Conservation (phyloP, 768 basidiomycete genomes). For the Stropharia rugosoannulata region DNA sequence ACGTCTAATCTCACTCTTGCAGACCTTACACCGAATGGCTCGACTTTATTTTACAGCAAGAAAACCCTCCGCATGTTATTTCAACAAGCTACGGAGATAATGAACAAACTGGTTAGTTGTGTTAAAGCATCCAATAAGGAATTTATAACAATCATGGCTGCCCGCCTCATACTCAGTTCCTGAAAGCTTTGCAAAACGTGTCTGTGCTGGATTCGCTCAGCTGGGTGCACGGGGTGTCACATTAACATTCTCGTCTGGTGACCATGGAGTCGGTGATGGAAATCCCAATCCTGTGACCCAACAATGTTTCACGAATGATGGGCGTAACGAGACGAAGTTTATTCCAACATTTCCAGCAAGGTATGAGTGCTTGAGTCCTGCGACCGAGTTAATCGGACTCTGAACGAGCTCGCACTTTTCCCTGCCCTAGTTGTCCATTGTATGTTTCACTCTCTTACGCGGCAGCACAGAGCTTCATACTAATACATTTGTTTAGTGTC, state of each 20-base stretch:
- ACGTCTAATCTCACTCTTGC: background rate
- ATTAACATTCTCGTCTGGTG: slow-evolving; percentile 60
- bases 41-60: slow-evolving; percentile 43
- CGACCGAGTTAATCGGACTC: background rate
- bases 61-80: slow-evolving; percentile 50
- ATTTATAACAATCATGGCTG: background rate
- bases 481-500: slow-evolving; percentile 40
- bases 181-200: slow-evolving; percentile 13
- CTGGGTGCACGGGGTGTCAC: slow-evolving; percentile 67
- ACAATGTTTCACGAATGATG: slow-evolving; percentile 55
- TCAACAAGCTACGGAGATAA: slow-evolving; percentile 68
- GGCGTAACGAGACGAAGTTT: slow-evolving; percentile 49
- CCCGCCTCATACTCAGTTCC: background rate
- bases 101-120: slow-evolving; percentile 55
- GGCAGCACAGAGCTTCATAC: slow-evolving; percentile 25
- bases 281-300: slow-evolving; percentile 45
- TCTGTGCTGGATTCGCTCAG: slow-evolving; percentile 54
- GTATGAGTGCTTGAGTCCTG: background rate
- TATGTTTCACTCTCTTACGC: slow-evolving; percentile 48
- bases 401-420: background rate
- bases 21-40: slow-evolving; percentile 48
- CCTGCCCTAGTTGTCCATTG: background rate
- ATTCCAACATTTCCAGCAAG: slow-evolving; percentile 53
- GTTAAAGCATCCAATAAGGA: slow-evolving; percentile 32
- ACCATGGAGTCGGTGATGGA: slow-evolving; percentile 62